phyloP scores from a whole-genome alignment of 345 rosid species.

The Noccaea caerulescens region DNA sequence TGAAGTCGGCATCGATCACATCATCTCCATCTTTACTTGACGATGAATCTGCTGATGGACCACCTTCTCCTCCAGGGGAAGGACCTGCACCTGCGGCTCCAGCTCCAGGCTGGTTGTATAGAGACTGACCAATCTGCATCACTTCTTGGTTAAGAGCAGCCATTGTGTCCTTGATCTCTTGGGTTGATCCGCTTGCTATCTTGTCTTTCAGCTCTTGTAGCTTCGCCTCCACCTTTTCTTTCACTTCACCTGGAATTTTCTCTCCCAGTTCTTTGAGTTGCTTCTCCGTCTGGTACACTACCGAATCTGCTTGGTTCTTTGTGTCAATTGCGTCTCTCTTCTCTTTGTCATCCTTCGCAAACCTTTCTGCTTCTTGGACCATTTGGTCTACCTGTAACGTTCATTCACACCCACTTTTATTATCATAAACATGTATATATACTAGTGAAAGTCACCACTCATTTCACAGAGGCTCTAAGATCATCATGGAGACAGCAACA shows the following conservation, averaged over 20 bases:
- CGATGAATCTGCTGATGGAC: constrained; percentile 51
- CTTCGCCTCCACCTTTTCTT: constrained; percentile 87
- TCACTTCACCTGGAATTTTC: constrained; percentile 82
- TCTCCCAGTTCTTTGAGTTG: constrained; percentile 92
- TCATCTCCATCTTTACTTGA: constrained; percentile 68
- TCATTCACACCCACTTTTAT: constrained; percentile 14
- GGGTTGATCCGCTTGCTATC: constrained; percentile 70
- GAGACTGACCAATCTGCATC: constrained; percentile 92
- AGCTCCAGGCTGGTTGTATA: constrained; percentile 88
- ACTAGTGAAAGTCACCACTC: neutral
- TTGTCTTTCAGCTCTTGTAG: constrained; percentile 83
- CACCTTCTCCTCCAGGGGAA: constrained; percentile 64
- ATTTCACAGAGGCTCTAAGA: neutral
- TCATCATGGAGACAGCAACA: neutral
- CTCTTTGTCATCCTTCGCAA: constrained; percentile 88
- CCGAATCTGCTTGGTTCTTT: constrained; percentile 94
- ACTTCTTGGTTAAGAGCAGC: constrained; percentile 93
- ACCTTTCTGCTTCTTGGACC: constrained; percentile 90
- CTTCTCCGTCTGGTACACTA: constrained; percentile 93
- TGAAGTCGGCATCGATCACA: constrained; percentile 91
- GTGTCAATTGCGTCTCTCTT: constrained; percentile 96
- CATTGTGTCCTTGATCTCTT: constrained; percentile 78
- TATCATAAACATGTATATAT: neutral
- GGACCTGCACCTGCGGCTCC: constrained; percentile 53
- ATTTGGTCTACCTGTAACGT: constrained; percentile 73